Percentiles rank a stretch among this genome's conserved stretches.
Evolutionary conservation across 2,329 filamentous ascomycete genomes (phyloP).

Genomic region (Didymella sp.): DNA sequence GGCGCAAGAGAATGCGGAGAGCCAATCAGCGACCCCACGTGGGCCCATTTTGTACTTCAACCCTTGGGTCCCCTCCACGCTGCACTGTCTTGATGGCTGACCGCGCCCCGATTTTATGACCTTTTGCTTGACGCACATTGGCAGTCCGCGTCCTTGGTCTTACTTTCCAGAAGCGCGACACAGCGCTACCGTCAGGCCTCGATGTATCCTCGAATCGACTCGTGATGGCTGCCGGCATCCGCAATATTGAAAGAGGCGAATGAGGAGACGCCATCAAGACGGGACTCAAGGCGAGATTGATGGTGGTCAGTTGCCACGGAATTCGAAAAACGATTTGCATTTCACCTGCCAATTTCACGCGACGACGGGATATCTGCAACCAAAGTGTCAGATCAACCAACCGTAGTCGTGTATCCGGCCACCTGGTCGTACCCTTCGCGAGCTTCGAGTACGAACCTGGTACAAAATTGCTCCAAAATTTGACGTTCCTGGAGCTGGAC

Average conservation of each 20-base stretch:
- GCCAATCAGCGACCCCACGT: conserved; percentile 20
- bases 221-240: conserved; percentile 1
- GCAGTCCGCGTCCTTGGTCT: conserved; percentile 9
- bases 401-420: conserved; percentile 12
- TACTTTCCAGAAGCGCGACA: conserved; percentile 12
- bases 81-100: conserved; percentile 6
- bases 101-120: conserved; percentile 12
- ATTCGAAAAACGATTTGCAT: conserved; percentile 11
- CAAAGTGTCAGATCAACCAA: conserved; percentile 13
- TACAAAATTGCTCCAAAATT: neutral
- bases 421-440: conserved; percentile 8
- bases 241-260: conserved; percentile 14
- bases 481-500: conserved; percentile 4
- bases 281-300: neutral
- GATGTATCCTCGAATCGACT: conserved; percentile 4
- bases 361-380: neutral
- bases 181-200: conserved; percentile 9
- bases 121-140: conserved; percentile 16
- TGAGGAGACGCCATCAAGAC: neutral
- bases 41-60: conserved; percentile 12
- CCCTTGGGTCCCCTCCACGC: neutral
- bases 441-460: neutral
- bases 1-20: conserved; percentile 8
- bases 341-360: conserved; percentile 2
- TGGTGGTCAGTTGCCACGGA: conserved; percentile 4